These are phyloP conservation scores for Cryptococcus sp. DNA, from an alignment of 1,284 basidiomycete species.

Conservation along the genomic window DNA sequence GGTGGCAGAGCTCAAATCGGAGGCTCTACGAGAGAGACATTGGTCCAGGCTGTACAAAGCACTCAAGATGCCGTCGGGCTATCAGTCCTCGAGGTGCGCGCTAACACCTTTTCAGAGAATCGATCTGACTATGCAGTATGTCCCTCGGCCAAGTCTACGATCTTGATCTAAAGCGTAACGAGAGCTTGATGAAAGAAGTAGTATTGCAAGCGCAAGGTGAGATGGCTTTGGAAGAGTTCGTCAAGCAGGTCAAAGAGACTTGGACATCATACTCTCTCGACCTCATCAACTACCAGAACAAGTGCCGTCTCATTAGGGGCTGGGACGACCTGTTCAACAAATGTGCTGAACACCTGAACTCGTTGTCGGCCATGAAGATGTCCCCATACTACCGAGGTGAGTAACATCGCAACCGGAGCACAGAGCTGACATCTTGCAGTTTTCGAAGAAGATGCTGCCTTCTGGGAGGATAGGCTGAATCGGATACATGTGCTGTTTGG, in stretches of 20 bases:
- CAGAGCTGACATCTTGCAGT: conserved; percentile 51
- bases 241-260: conserved; percentile 91
- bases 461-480: conserved; percentile 94
- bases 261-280: conserved; percentile 97
- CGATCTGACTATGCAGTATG: conserved; percentile 59
- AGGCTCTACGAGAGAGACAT: conserved; percentile 94
- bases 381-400: conserved; percentile 93
- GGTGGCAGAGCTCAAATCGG: conserved; percentile 90
- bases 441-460: conserved; percentile 87
- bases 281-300: conserved; percentile 97
- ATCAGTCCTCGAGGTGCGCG: conserved; percentile 56
- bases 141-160: conserved; percentile 97
- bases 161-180: conserved; percentile 91
- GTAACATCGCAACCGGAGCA: conserved; percentile 8
- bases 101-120: not conserved
- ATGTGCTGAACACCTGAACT: conserved; percentile 94
- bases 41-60: conserved; percentile 97
- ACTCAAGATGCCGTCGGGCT: conserved; percentile 63
- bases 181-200: conserved; percentile 83
- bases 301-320: conserved; percentile 91
- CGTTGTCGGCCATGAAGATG: conserved; percentile 91
- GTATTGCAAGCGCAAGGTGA: conserved; percentile 98
- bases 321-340: conserved; percentile 99
- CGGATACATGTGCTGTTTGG: conserved; percentile 93
- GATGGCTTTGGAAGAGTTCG: conserved; percentile 91